A percentile compares a stretch with the other conserved stretches of the same genome.
Conservation (phyloP, 2,329 filamentous ascomycete genomes). For the Lecanoromycetidae sp. region DNA sequence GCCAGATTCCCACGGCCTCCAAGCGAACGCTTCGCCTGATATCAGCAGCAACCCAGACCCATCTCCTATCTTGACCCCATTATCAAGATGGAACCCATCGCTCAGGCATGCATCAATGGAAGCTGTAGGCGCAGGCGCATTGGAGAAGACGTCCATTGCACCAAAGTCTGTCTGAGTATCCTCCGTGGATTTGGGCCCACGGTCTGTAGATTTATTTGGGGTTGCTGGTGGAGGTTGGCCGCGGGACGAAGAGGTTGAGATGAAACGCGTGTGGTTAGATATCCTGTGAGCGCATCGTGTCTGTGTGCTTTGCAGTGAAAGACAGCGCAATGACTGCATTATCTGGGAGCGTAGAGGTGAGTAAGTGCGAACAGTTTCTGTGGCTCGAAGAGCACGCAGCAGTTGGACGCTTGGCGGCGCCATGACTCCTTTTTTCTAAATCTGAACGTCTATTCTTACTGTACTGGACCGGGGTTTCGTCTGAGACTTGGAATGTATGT, state of each 20-base stretch:
- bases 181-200: conserved; percentile 49
- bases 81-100: conserved; percentile 80
- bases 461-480: background rate
- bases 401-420: background rate
- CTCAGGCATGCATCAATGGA: conserved; percentile 69
- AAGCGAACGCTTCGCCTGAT: conserved; percentile 75
- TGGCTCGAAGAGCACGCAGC: conserved; percentile 7
- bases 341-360: background rate
- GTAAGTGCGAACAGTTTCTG: background rate
- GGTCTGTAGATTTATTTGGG: conserved; percentile 37
- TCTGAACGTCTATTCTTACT: too few relatives aligned
- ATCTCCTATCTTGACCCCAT: conserved; percentile 56
- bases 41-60: conserved; percentile 67
- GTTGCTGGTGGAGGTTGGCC: background rate
- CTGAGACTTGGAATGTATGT: background rate
- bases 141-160: conserved; percentile 65
- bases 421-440: background rate
- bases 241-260: background rate
- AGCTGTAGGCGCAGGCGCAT: conserved; percentile 64
- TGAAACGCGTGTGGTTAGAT: background rate
- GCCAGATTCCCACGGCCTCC: conserved; percentile 62
- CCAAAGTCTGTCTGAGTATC: conserved; percentile 60
- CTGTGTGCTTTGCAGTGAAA: background rate
- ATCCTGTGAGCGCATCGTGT: background rate
- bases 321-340: background rate